Base-by-base conservation (phyloP, 805 yeast genomes). In the Yarrowia deformans region DNA sequence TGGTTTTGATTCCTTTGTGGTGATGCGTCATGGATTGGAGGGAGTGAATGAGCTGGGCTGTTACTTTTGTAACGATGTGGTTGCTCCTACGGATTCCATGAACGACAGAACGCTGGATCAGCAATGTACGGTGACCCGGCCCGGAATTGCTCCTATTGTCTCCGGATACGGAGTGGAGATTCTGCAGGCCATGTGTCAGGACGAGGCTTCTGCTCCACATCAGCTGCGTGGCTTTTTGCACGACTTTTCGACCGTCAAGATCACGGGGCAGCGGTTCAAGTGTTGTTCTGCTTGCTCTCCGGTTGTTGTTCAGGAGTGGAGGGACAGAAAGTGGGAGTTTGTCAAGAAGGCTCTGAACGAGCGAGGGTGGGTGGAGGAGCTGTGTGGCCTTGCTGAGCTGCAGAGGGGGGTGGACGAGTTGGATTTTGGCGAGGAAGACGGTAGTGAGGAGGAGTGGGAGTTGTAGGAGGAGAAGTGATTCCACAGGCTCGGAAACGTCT, bases 111-210 rank as follows among this genome's bases (percentile, higher is more conserved):
- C 98, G 0, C 80, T 95, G 69, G 99, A 95, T 79, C 98, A 95
- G 78, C 95, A 95, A 98, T 95, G 99, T 76, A 95, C 99, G 0
- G 99, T 95, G 0, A 95, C 99, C 0, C 82, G 99, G 49, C 98
- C 99, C 0, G 99, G 99, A 0, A 93, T 90, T 0, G 97, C 99
- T 0, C 80, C 90, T 74, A 80, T 92, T 79, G 98, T 98, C 4
- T 43, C 55, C 19, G 68, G 68, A 6, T 63, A 63, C n/a, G 69
- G 67, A 12, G 69, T 68, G 4, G 68, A 68, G 29, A 64, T 64
- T 5, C 49, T 45, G 10, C 56, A 58, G 39, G 58, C 84, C 1
- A 78, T 88, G 16, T 48, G 45, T 35, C 68, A 63, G 19, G 68
- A 63, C n/a, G 68, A 63, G 29, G 10, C 19, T 12, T 19, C 56